Evolutionary conservation across 345 rosid genomes (phyloP).

Genomic region (Ceriops decandra): DNA sequence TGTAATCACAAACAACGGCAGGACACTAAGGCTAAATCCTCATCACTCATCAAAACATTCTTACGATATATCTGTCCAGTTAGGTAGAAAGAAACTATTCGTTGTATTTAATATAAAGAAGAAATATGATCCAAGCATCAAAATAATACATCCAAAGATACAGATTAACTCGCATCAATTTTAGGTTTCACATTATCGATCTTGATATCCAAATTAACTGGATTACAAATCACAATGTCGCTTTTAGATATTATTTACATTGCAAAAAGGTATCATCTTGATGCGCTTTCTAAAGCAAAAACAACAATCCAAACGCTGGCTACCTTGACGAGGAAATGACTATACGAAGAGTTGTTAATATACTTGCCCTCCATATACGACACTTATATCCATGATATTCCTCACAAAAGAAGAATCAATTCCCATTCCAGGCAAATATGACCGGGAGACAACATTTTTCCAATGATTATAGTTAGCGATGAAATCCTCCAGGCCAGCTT

Average conservation of each 20-base stretch:
- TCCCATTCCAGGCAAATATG: conserved; percentile 56
- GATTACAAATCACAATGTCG: neutral
- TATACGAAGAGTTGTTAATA: conserved; percentile 1
- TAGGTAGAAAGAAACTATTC: neutral
- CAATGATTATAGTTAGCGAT: conserved; percentile 57
- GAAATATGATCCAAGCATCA: neutral
- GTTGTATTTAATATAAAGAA: neutral
- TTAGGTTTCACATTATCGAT: neutral
- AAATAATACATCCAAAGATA: neutral
- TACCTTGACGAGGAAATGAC: neutral
- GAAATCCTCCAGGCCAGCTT: conserved; percentile 64
- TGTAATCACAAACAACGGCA: too few relatives aligned
- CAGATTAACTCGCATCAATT: neutral
- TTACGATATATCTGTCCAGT: neutral
- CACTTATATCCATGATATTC: conserved; percentile 92
- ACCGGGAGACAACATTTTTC: conserved; percentile 56
- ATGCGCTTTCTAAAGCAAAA: neutral
- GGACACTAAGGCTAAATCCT: neutral
- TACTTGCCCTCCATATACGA: conserved; percentile 85
- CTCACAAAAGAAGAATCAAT: conserved; percentile 67
- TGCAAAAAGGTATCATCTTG: neutral
- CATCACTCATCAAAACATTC: too few relatives aligned
- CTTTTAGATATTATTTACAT: neutral
- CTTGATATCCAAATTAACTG: neutral
- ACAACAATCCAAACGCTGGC: neutral